Base-by-base conservation (phyloP, 805 yeast genomes). In the Schwanniomyces sp. region DNA sequence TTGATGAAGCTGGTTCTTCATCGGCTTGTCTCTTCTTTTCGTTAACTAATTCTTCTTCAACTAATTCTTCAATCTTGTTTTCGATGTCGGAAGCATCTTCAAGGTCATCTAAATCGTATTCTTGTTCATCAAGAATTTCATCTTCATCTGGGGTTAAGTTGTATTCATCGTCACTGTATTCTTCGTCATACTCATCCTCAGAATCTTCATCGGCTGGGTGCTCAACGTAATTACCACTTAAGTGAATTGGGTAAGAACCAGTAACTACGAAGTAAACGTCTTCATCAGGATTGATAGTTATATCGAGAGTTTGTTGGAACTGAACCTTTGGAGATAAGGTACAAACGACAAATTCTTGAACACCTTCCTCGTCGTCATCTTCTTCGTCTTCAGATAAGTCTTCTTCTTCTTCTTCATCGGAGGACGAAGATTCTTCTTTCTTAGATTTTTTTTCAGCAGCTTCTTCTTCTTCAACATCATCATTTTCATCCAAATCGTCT, bases 201-300 rank as follows among this genome's bases (percentile, higher is more conserved):
- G 76, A 81, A 45, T 81, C 86, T 38, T 76, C 82, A 63, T 91
- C 96, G 62, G 84, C 89, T 69, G 98, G 97, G 72, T 91, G 97
- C 70, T 88, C 96, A 64, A 94, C 86, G 74, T 86, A 91, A 85
- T 94, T 92, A 77, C 99, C 99, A 57, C 88, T 78, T 60, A 94
- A 76, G 69, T 92, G 95, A 56, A 94, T 79, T 56, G 96, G 87
- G 77, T 91, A 92, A 25, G 97, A 90, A 64, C 99, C 99, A 52
- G 96, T 87, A 48, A 88, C 97, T 63, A 90, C 96, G 64, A 94
- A 94, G 76, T 78, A 84, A 52, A 94, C 90, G 64, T 91, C 96
- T 75, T 94, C 99, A 62, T 85, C 92, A 62, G 98, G 96, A 46
- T 86, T 80, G 63, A 94, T 86, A 62, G 95, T 88, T 55, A 94